These are phyloP conservation scores for Cryptococcus sp. DNA, from an alignment of 1,284 basidiomycete genomes.

Conservation along the genomic window DNA sequence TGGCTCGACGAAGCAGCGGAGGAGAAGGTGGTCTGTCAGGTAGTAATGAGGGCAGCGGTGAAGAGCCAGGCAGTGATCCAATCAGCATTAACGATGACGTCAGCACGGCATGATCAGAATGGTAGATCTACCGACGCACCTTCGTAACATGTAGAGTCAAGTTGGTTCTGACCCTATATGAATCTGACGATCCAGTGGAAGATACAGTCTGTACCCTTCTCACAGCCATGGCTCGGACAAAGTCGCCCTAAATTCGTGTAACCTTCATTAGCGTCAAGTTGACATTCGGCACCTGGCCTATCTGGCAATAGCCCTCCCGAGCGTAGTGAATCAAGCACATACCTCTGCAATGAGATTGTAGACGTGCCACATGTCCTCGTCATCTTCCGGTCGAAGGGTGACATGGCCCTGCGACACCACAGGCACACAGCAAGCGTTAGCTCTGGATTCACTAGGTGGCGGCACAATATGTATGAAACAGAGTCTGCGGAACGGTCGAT, in stretches of 20 bases:
- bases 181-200: constrained; percentile 89
- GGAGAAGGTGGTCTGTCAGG: constrained; percentile 61
- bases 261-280: constrained; percentile 2
- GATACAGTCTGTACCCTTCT: constrained; percentile 74
- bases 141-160: constrained; percentile 79
- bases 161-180: constrained; percentile 79
- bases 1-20: constrained; percentile 59
- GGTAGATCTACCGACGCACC: constrained; percentile 35
- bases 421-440: neutral
- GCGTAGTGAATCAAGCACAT: constrained; percentile 21
- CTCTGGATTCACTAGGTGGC: neutral
- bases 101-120: constrained; percentile 5
- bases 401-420: constrained; percentile 71
- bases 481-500: neutral
- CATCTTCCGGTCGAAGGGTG: constrained; percentile 86
- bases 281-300: neutral
- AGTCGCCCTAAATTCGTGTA: constrained; percentile 64
- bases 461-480: neutral
- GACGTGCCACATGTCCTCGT: constrained; percentile 99
- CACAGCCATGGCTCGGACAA: constrained; percentile 84
- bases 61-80: neutral
- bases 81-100: neutral
- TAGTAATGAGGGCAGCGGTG: neutral
- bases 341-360: constrained; percentile 90
- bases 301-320: too few relatives aligned